phyloP scores from a whole-genome alignment of 2,329 filamentous ascomycete species.

The Penicillium sp. region DNA sequence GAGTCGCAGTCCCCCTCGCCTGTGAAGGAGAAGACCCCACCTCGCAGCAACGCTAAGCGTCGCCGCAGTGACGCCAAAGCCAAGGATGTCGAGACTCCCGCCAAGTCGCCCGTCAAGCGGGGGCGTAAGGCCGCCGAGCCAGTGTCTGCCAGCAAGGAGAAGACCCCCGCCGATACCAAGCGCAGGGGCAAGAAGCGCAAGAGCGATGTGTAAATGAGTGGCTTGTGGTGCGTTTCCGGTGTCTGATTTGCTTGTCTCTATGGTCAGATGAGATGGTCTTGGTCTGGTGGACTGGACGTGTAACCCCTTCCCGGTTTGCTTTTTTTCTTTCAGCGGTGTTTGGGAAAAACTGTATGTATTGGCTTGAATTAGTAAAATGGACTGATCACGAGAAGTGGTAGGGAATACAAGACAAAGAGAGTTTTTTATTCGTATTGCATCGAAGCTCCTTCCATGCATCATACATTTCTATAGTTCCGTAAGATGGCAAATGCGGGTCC shows the following conservation, averaged over 20 bases:
- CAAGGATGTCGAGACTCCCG: constrained; percentile 36
- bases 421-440: no score
- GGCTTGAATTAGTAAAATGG: constrained; percentile 1
- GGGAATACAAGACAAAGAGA: not conserved
- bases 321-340: constrained; percentile 2
- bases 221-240: constrained; percentile 10
- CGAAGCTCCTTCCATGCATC: no score
- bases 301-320: not conserved
- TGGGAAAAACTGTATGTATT: constrained; percentile 3
- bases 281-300: constrained; percentile 7
- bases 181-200: constrained; percentile 50
- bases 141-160: constrained; percentile 35
- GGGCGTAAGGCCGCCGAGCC: constrained; percentile 18
- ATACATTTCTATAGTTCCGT: no score
- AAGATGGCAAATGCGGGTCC: no score
- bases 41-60: constrained; percentile 43
- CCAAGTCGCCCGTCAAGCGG: constrained; percentile 30
- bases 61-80: constrained; percentile 39
- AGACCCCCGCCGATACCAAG: constrained; percentile 36
- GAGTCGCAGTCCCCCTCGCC: constrained; percentile 38
- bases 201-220: constrained; percentile 37
- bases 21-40: constrained; percentile 45
- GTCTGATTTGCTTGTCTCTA: constrained; percentile 5
- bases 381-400: not conserved
- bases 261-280: constrained; percentile 2